Evolutionary conservation across 257 asterid species (phyloP).

Genomic region (Solanum pinnatisectum): DNA sequence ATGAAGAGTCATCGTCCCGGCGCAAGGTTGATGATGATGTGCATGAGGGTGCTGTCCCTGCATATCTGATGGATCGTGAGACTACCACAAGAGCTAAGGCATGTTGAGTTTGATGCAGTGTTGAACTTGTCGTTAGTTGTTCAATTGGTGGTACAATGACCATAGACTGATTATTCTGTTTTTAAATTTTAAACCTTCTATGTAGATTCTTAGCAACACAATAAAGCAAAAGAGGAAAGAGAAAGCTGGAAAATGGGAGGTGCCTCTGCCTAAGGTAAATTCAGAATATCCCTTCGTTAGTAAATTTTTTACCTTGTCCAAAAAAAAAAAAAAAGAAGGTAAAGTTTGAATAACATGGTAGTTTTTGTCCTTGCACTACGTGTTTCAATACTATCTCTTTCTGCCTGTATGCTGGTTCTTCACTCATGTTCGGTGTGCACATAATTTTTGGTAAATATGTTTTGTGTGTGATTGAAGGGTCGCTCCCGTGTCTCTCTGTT

Average conservation of each 20-base stretch:
- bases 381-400: not conserved
- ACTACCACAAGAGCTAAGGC: constrained; percentile 89
- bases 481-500: not conserved
- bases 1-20: constrained; percentile 70
- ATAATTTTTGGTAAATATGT: not conserved
- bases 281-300: not conserved
- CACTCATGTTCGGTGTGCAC: not conserved
- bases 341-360: not conserved
- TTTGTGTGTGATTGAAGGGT: not conserved
- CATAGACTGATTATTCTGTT: not conserved
- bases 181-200: not conserved
- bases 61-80: constrained; percentile 96
- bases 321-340: not conserved
- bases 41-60: constrained; percentile 86
- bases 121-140: not conserved
- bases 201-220: constrained; percentile 86
- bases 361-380: not conserved
- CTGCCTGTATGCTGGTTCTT: not conserved
- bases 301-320: not conserved
- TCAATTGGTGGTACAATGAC: not conserved
- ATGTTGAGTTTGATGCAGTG: not conserved
- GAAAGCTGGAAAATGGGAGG: constrained; percentile 99
- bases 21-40: constrained; percentile 92
- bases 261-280: constrained; percentile 90
- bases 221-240: constrained; percentile 94